phyloP scores from a whole-genome alignment of 352 stramenopile species.

The Phytophthora litchii region DNA sequence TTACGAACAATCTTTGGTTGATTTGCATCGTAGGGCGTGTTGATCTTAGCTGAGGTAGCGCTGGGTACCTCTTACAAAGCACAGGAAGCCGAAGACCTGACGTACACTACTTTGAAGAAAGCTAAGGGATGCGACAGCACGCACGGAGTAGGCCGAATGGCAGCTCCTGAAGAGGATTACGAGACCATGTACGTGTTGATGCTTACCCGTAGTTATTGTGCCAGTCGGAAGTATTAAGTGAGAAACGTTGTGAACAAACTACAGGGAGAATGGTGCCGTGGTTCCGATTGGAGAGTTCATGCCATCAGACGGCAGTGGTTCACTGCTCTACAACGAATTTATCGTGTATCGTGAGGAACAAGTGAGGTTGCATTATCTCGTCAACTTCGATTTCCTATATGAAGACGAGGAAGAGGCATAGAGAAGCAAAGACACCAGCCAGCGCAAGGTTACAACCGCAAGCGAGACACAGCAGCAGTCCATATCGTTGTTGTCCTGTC shows the following conservation, averaged over 20 bases:
- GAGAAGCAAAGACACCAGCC: constrained; percentile 2
- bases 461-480: constrained; percentile 28
- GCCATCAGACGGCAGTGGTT: constrained; percentile 49
- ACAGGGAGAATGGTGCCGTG: constrained; percentile 53
- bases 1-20: neutral
- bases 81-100: constrained; percentile 59
- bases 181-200: constrained; percentile 51
- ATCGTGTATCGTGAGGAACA: constrained; percentile 77
- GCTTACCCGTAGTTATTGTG: neutral
- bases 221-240: neutral
- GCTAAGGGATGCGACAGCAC: constrained; percentile 52
- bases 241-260: neutral
- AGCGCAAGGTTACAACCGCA: constrained; percentile 6
- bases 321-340: constrained; percentile 79
- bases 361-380: constrained; percentile 68
- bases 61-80: constrained; percentile 54
- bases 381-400: constrained; percentile 58
- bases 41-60: constrained; percentile 72
- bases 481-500: constrained; percentile 36
- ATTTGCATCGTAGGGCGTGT: constrained; percentile 39
- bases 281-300: constrained; percentile 65
- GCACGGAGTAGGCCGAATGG: constrained; percentile 63
- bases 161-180: constrained; percentile 45
- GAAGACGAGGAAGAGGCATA: constrained; percentile 33
- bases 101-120: constrained; percentile 48